Conservation (phyloP, 2,329 filamentous ascomycete genomes). For the Aureobasidium sp. region DNA sequence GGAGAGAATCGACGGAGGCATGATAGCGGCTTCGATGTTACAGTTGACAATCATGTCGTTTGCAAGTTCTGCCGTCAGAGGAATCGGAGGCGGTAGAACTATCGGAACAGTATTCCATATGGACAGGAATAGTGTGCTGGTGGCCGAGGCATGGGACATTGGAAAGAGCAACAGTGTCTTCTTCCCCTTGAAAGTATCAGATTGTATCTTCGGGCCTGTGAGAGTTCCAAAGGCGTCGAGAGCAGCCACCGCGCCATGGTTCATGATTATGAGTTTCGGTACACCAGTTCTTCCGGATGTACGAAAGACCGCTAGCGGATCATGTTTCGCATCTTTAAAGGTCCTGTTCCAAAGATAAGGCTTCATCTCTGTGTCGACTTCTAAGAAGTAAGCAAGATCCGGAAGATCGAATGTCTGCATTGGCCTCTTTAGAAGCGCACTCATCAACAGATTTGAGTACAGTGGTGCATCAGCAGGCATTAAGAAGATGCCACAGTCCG, state of each 20-base stretch:
- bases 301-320: slow-evolving; percentile 45
- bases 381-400: not conserved
- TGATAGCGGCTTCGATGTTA: slow-evolving; percentile 19
- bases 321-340: slow-evolving; percentile 25
- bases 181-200: not conserved
- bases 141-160: slow-evolving; percentile 10
- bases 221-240: slow-evolving; percentile 42
- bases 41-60: slow-evolving; percentile 7
- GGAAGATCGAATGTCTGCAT: slow-evolving; percentile 1
- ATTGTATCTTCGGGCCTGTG: slow-evolving; percentile 8
- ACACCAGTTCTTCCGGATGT: slow-evolving; percentile 50
- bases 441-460: not conserved
- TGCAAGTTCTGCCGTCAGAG: slow-evolving; percentile 7
- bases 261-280: slow-evolving; percentile 44
- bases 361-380: not conserved
- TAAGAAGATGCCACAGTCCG: not conserved
- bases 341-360: not conserved
- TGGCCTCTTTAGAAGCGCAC: not conserved
- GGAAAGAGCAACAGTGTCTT: slow-evolving; percentile 3
- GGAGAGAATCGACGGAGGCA: slow-evolving; percentile 18
- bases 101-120: slow-evolving; percentile 3
- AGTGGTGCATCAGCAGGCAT: not conserved
- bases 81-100: not conserved
- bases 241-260: slow-evolving; percentile 37
- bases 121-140: slow-evolving; percentile 8